Evolutionary conservation across 228 moss, liverwort and hornwort genomes (phyloP), one percentile per base, ranked within the genome.

Genomic region (Sphagnum magellanicum): DNA sequence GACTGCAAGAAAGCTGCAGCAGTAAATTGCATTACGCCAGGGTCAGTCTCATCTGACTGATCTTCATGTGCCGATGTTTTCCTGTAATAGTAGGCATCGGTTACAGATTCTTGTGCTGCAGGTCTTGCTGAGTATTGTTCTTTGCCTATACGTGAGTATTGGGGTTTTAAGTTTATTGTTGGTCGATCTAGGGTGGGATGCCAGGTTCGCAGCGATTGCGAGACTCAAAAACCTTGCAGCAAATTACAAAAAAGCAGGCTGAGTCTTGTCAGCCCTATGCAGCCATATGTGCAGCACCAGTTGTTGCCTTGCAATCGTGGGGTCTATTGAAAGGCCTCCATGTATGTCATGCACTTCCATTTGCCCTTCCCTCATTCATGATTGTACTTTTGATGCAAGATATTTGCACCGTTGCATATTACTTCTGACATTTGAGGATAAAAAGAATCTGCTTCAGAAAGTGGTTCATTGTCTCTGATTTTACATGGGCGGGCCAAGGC

Each of bases 231-330:
- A 59, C 64, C n/a, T 71, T 98, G 70, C 81, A 83, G 74, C 77
- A 71, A 59, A 79, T 98, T 58, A 84, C 85, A 14, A 75, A 88
- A 82, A 65, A 46, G 14, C 98, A 98, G 75, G 90, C 82, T 63
- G 78, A 82, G 69, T 72, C 79, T 55, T 82, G 88, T 52, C 79
- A 84, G 67, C 75, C 78, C 67, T 71, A 78, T 53, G 98, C 91
- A 63, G 94, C 98, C 50, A 90, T 98, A 7, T 93, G 92, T 64
- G 94, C 89, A 59, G 98, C 98, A 6, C 98, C 92, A 11, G 94
- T 87, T 53, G 90, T 98, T 61, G 85, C 78, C 4, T 77, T 98
- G 10, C 79, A 92, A 71, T 14, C 90, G 0, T 94, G 98, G 94
- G 93, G 90, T 63, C 85, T 98, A 46, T 69, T 98, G 53, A 59